A percentile compares a stretch with the other conserved stretches of the same genome.
Conservation (phyloP, 1,284 basidiomycete genomes). For the Pisolithus thermaeus region DNA sequence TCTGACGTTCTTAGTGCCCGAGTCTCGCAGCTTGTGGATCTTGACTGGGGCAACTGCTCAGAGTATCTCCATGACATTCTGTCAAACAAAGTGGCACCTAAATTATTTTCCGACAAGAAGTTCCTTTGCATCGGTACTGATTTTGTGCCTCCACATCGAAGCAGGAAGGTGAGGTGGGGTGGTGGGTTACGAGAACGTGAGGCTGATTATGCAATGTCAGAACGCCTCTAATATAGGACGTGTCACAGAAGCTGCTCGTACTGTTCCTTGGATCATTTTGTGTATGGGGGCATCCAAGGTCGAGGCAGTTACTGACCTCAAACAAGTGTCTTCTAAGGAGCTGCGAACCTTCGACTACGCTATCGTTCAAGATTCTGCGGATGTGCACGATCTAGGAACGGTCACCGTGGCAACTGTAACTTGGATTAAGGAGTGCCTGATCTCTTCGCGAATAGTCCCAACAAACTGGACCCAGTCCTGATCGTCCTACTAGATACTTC, state of each 20-base stretch:
- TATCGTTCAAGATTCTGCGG: slow-evolving; percentile 49
- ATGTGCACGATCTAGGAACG: slow-evolving; percentile 26
- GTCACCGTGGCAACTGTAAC: slow-evolving; percentile 43
- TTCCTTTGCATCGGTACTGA: slow-evolving; percentile 55
- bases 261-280: slow-evolving; percentile 54
- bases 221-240: slow-evolving; percentile 15
- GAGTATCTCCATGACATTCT: slow-evolving; percentile 53
- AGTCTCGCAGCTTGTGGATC: slow-evolving; percentile 67
- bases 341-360: slow-evolving; percentile 55
- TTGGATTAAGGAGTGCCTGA: slow-evolving; percentile 82
- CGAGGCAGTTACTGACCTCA: slow-evolving; percentile 43
- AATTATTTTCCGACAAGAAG: slow-evolving; percentile 45
- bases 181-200: background rate
- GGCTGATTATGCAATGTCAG: slow-evolving; percentile 8
- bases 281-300: slow-evolving; percentile 71
- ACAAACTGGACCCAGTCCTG: slow-evolving; percentile 5
- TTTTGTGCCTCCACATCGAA: slow-evolving; percentile 42
- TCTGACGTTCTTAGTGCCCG: slow-evolving; percentile 46
- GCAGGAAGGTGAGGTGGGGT: slow-evolving; percentile 30
- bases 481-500: background rate
- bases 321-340: slow-evolving; percentile 27
- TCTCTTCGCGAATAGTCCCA: slow-evolving; percentile 31
- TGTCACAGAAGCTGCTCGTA: slow-evolving; percentile 25
- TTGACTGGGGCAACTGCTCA: slow-evolving; percentile 58
- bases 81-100: slow-evolving; percentile 48